Conservation (phyloP, 2,329 filamentous ascomycete species). For the Penicillium thymicola region DNA sequence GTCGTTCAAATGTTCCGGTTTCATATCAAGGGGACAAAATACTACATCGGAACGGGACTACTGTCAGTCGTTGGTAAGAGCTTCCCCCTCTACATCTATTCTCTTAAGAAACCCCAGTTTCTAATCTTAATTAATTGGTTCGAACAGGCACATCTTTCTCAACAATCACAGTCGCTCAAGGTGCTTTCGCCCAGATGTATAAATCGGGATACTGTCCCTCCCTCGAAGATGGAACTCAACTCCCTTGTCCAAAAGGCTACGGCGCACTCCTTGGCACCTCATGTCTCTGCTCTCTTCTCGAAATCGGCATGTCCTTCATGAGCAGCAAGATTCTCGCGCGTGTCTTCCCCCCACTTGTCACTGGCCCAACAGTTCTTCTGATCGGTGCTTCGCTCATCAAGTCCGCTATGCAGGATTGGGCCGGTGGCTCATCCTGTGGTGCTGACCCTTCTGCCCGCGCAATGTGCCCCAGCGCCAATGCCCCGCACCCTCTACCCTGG, state of each 20-base stretch:
- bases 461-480: slow-evolving; percentile 57
- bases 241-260: slow-evolving; percentile 65
- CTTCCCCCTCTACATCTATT: background rate
- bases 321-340: slow-evolving; percentile 58
- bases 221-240: slow-evolving; percentile 53
- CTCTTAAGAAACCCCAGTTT: background rate
- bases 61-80: slow-evolving; percentile 59
- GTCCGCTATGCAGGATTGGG: slow-evolving; percentile 65
- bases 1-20: slow-evolving; percentile 65
- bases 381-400: slow-evolving; percentile 64
- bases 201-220: slow-evolving; percentile 60
- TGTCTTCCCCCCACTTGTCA: slow-evolving; percentile 67
- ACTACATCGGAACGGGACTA: slow-evolving; percentile 62
- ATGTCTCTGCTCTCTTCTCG: slow-evolving; percentile 49
- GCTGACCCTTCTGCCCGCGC: slow-evolving; percentile 47
- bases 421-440: slow-evolving; percentile 56
- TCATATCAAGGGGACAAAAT: slow-evolving; percentile 61
- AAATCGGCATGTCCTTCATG: slow-evolving; percentile 64
- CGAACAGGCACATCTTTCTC: slow-evolving; percentile 58
- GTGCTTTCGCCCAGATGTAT: slow-evolving; percentile 63
- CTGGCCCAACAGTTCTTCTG: slow-evolving; percentile 64
- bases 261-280: slow-evolving; percentile 62
- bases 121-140: background rate
- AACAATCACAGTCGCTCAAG: slow-evolving; percentile 62
- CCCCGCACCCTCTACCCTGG: slow-evolving; percentile 61